Evolutionary conservation across 2,329 filamentous ascomycete species (phyloP), one percentile per base, ranked within the genome.

Genomic region (Botryosphaeria dothidea): DNA sequence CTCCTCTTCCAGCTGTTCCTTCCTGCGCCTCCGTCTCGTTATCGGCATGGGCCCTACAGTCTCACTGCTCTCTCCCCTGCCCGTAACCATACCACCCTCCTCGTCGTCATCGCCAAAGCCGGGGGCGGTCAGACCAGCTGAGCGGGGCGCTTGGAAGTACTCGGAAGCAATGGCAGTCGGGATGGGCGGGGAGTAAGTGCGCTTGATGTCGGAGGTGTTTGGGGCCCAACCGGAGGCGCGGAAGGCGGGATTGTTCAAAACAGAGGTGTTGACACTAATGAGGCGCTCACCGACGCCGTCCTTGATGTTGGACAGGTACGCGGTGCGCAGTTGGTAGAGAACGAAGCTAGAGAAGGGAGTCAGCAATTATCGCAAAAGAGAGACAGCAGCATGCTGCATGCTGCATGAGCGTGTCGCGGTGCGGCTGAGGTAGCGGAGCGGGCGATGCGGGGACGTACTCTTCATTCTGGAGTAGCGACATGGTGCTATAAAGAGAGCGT

Each of bases 261-360:
- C 90, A 68, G 85, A 84, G 73, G 92, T 88, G 77, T 94, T 92
- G 67, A 96, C 85, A 43, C 88, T 92, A 74, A 96, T 92, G 45
- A 95, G 84, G 21, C 92, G 89, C 77, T 96, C 92, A 69, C 92
- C 92, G 7, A 95, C 91, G 67, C 92, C 92, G 75, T 96, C 92
- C 69, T 90, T 90, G 69, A 93, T 89, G 68, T 92, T 87, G 69
- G 88, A 88, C 38, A 96, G 86, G 74, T 95, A 95, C 71, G 89
- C 89, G 41, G 90, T 90, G 61, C 92, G 90, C 65, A 96, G 83
- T 77, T 93, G 91, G 80, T 94, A 94, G 65, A 92, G 87, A 49
- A 93, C 90, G 76, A 95, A 88, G 76, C 90, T 93, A 71, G 41
- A 58, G 19, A 66, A n/a, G 19, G 48, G n/a, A 11, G 66, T 56